Evolutionary conservation across 306 rosid species (phyloP), one percentile per base, ranked within the genome.

Genomic region (Sindora glabra): DNA sequence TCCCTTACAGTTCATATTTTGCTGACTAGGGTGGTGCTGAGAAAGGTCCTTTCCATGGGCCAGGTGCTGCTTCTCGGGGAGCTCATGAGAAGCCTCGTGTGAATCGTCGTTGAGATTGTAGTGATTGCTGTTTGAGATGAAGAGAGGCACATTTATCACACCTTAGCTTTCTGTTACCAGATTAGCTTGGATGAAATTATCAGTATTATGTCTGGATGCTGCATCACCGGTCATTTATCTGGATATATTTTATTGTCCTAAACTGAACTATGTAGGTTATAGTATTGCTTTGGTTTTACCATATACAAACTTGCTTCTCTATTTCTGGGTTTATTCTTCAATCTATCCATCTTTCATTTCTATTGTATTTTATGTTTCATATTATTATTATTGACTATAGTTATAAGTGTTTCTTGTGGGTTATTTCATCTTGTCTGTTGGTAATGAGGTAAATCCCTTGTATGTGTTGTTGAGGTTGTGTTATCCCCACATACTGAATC

Each of bases 61-160:
- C 65, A 0, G 80, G 86, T 40, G 53, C 91, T 64, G 62, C 83
- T 65, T 79, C 83, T 25, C 70, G 95, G 80, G 86, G 91, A 67
- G 84, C 74, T 44, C 77, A 72, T 3, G 92, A 86, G 75, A 89
- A 86, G 69, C 69, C 87, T 52, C 92, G 90, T 67, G 56, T 53
- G 68, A 71, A 58, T 57, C 92, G 89, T 48, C 95, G 81, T 57
- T 89, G 81, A 86, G 59, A 42, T 38, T 30, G 18, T 32, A 76
- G 67, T 55, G 74, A 53, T 55, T 42, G 67, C 72, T 52, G 56
- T 59, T 66, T 44, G 40, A 51, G 64, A 66, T 45, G 65, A 79
- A 67, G 57, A 47, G 37, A 66, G 70, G n/a, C 74, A n/a, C 41
- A 48, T 47, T 55, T 56, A 41, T 59, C 62, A 29, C 48, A 38